Conservation (phyloP, 2,329 filamentous ascomycete species). For the Penicillium sp. region DNA sequence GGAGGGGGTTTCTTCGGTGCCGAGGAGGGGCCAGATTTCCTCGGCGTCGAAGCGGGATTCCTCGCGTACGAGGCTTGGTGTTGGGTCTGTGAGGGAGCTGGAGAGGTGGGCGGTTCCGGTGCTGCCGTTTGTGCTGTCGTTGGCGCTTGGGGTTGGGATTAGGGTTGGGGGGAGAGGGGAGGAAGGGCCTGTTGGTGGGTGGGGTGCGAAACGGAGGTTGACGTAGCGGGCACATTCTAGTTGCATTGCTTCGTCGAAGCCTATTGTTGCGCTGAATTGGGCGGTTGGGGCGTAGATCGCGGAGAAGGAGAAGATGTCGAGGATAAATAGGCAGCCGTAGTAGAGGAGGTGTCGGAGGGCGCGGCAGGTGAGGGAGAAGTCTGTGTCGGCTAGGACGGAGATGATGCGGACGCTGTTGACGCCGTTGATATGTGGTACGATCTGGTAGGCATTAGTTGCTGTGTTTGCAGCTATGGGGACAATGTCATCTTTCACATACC, state of each 20-base stretch:
- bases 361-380: constrained; percentile 79
- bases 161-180: constrained; percentile 20
- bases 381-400: constrained; percentile 78
- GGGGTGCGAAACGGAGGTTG: constrained; percentile 52
- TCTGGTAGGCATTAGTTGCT: constrained; percentile 41
- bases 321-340: constrained; percentile 84
- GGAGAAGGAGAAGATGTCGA: constrained; percentile 93
- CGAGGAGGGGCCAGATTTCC: constrained; percentile 47
- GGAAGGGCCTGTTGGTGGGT: constrained; percentile 27
- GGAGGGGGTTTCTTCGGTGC: constrained; percentile 22
- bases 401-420: constrained; percentile 87
- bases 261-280: constrained; percentile 71
- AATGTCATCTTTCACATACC: constrained; percentile 26
- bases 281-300: constrained; percentile 84
- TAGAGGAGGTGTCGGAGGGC: constrained; percentile 87
- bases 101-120: constrained; percentile 13
- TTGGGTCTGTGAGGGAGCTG: constrained; percentile 23
- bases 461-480: background rate
- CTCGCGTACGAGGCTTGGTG: constrained; percentile 21
- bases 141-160: constrained; percentile 14
- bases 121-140: constrained; percentile 17
- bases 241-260: constrained; percentile 73
- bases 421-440: constrained; percentile 85
- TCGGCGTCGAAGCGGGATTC: constrained; percentile 32
- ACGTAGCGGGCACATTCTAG: constrained; percentile 89